A percentile compares a stretch with the other conserved stretches of the same genome.
Evolutionary conservation across 768 basidiomycete genomes (phyloP).

Genomic region (Lactarius trivialis): DNA sequence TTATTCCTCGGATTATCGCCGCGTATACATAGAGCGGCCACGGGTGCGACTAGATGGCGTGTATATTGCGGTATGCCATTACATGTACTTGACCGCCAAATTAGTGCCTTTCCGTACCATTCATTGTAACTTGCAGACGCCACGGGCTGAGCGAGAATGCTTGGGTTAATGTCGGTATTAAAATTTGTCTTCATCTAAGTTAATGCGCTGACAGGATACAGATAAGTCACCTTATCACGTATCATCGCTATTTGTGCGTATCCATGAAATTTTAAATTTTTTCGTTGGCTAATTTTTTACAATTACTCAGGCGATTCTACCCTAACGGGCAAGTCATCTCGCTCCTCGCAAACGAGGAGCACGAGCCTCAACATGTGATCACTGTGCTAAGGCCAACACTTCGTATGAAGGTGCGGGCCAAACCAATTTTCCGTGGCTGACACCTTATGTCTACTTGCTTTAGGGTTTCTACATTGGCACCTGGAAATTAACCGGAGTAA

Average conservation of each 20-base stretch:
- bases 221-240: conserved; percentile 84
- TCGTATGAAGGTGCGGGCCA: conserved; percentile 60
- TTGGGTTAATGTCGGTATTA: conserved; percentile 72
- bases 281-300: not conserved
- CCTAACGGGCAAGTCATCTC: conserved; percentile 83
- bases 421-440: not conserved
- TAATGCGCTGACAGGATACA: conserved; percentile 28
- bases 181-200: not conserved
- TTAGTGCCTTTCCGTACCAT: conserved; percentile 10
- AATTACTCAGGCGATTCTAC: conserved; percentile 63
- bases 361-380: conserved; percentile 62
- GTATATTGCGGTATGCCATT: conserved; percentile 90
- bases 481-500: conserved; percentile 63
- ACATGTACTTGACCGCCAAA: conserved; percentile 46
- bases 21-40: conserved; percentile 76
- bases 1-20: conserved; percentile 61
- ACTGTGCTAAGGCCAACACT: conserved; percentile 69
- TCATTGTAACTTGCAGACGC: conserved; percentile 39
- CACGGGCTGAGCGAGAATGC: conserved; percentile 73
- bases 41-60: conserved; percentile 81
- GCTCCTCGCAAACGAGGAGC: conserved; percentile 75
- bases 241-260: conserved; percentile 82
- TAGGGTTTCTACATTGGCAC: conserved; percentile 68
- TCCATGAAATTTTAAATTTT: not conserved
- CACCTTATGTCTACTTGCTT: not conserved